Percentiles rank a stretch among this genome's conserved stretches.
phyloP scores from a whole-genome alignment of 805 yeast species.

The Wickerhamiella qilinensis region DNA sequence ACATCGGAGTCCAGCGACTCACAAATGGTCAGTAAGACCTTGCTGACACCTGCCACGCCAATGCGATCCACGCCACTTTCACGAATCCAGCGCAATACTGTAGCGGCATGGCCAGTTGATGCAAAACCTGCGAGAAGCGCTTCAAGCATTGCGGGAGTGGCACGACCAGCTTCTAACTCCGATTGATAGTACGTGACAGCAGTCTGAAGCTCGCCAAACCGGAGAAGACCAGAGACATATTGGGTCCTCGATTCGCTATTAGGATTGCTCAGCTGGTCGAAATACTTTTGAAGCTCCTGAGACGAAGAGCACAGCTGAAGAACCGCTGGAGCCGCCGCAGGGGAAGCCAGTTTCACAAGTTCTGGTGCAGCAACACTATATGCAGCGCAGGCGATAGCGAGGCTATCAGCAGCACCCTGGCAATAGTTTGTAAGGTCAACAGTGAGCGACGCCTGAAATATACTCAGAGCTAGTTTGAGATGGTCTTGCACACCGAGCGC shows the following conservation, averaged over 20 bases:
- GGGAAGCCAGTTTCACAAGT: neutral
- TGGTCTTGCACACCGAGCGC: conserved; percentile 12
- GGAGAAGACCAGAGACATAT: neutral
- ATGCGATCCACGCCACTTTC: neutral
- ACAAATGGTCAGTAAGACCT: conserved; percentile 2
- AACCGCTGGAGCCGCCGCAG: neutral
- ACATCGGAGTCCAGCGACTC: conserved; percentile 1
- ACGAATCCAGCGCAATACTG: conserved; percentile 9
- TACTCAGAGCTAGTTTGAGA: conserved; percentile 9
- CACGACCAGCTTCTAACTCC: neutral
- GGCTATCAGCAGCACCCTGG: conserved; percentile 6
- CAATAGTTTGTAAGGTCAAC: conserved; percentile 4
- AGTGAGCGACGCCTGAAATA: conserved; percentile 7
- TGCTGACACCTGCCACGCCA: neutral
- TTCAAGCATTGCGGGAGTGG: neutral
- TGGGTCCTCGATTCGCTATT: neutral
- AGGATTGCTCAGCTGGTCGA: neutral
- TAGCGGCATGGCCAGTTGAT: conserved; percentile 5
- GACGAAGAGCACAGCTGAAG: neutral
- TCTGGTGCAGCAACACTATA: conserved; percentile 2
- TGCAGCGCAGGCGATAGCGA: conserved; percentile 6
- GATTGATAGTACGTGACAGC: neutral
- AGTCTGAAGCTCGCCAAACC: neutral
- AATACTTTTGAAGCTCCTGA: neutral
- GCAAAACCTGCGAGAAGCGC: conserved; percentile 4